These are phyloP conservation scores for Trichoderma semiorbis DNA, from an alignment of 2,329 filamentous ascomycete species.

Conservation along the genomic window DNA sequence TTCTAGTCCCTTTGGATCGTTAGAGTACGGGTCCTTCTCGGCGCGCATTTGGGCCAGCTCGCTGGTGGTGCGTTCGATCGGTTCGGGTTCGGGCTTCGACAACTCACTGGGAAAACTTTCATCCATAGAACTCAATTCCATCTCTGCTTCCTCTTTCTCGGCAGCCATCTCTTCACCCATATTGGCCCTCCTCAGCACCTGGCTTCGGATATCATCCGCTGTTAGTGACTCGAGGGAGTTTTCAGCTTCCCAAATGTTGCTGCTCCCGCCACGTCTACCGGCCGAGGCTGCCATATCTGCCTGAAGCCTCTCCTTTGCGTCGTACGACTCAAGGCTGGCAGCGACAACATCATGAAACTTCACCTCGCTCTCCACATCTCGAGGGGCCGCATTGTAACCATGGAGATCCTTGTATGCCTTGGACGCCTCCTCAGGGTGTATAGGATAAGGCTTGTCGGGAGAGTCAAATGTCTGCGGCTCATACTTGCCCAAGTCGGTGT, in stretches of 20 bases:
- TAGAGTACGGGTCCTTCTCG: conserved; percentile 41
- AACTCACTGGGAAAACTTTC: conserved; percentile 37
- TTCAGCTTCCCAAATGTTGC: conserved; percentile 20
- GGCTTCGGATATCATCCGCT: conserved; percentile 32
- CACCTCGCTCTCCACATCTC: conserved; percentile 35
- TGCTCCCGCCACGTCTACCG: conserved; percentile 21
- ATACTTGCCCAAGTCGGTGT: conserved; percentile 43
- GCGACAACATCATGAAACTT: conserved; percentile 32
- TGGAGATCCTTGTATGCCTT: conserved; percentile 42
- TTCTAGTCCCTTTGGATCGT: conserved; percentile 46
- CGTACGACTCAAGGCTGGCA: conserved; percentile 38
- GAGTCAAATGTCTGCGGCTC: conserved; percentile 30
- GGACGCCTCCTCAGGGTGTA: conserved; percentile 34
- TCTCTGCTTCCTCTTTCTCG: conserved; percentile 30
- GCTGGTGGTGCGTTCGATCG: conserved; percentile 24
- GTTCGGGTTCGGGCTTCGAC: conserved; percentile 29
- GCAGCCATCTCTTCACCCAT: conserved; percentile 22
- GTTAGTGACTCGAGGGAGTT: conserved; percentile 26
- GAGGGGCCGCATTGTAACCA: conserved; percentile 36
- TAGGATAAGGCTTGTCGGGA: conserved; percentile 25
- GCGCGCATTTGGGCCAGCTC: conserved; percentile 17
- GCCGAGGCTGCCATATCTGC: conserved; percentile 16
- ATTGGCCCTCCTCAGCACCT: conserved; percentile 29
- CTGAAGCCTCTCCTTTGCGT: conserved; percentile 29
- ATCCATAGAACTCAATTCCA: conserved; percentile 39